Percentiles rank a stretch among this genome's conserved stretches.
Evolutionary conservation across 306 rosid species (phyloP).

Genomic region (Prunus mongolica): DNA sequence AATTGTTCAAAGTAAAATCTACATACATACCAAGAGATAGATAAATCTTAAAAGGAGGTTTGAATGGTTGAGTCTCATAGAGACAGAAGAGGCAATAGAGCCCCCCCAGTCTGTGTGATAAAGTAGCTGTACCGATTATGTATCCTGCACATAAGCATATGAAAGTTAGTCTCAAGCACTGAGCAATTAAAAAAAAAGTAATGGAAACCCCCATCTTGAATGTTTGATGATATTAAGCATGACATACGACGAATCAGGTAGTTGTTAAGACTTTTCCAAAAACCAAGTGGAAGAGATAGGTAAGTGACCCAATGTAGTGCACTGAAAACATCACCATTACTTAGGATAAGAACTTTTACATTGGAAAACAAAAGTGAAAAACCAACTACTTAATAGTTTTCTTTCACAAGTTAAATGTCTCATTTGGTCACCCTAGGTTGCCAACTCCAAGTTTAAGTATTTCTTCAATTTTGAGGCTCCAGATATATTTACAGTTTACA

Average conservation of each 20-base stretch:
- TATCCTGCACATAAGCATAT: slow-evolving; percentile 49
- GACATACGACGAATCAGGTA: neutral
- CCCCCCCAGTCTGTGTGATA: slow-evolving; percentile 64
- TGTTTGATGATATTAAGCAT: neutral
- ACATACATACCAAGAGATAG: slow-evolving; percentile 61
- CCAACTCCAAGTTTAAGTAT: neutral
- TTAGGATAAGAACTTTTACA: neutral
- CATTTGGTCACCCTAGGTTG: neutral
- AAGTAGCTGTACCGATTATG: slow-evolving; percentile 44
- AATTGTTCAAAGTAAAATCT: neutral
- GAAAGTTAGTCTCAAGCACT: slow-evolving; percentile 13
- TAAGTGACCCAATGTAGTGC: neutral
- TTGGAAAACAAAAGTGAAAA: neutral
- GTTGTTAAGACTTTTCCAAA: neutral
- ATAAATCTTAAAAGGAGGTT: slow-evolving; percentile 69
- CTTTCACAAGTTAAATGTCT: neutral
- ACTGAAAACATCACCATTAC: neutral
- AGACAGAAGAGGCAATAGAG: slow-evolving; percentile 82
- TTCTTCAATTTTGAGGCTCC: neutral
- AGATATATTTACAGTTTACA: neutral
- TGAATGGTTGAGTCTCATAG: slow-evolving; percentile 82
- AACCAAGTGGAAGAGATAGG: neutral
- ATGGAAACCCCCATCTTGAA: neutral
- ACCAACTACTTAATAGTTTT: neutral
- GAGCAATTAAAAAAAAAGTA: neutral